phyloP scores from a whole-genome alignment of 2,329 filamentous ascomycete genomes.

The Akanthomyces lecanii region DNA sequence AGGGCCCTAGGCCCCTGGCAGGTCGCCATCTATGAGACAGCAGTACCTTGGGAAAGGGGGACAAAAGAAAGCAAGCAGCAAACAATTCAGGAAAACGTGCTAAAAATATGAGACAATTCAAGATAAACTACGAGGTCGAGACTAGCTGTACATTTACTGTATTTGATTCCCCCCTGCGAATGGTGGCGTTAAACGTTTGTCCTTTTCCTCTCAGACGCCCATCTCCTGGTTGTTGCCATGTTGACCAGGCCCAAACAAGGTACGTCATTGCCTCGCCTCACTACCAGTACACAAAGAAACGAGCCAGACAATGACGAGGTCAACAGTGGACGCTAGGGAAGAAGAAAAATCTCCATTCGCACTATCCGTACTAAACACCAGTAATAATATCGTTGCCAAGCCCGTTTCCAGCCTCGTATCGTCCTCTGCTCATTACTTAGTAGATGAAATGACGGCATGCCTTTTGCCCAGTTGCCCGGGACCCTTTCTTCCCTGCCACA shows the following conservation, averaged over 20 bases:
- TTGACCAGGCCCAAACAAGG: neutral
- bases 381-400: neutral
- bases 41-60: neutral
- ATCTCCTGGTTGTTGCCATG: neutral
- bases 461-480: neutral
- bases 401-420: neutral
- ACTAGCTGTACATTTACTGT: neutral
- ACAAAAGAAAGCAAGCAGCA: neutral
- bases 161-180: too few relatives aligned
- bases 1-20: neutral
- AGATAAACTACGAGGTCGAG: too few relatives aligned
- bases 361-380: neutral
- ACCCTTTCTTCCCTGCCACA: neutral
- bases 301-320: neutral
- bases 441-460: neutral
- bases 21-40: neutral
- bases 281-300: neutral
- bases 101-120: too few relatives aligned
- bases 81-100: neutral
- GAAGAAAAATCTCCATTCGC: neutral
- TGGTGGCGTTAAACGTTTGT: neutral
- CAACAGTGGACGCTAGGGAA: neutral
- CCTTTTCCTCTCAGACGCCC: neutral
- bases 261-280: conserved; percentile 1
- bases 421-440: neutral